phyloP scores from a whole-genome alignment of 148 eudicot genomes.

The Fagopyrum esculentum region DNA sequence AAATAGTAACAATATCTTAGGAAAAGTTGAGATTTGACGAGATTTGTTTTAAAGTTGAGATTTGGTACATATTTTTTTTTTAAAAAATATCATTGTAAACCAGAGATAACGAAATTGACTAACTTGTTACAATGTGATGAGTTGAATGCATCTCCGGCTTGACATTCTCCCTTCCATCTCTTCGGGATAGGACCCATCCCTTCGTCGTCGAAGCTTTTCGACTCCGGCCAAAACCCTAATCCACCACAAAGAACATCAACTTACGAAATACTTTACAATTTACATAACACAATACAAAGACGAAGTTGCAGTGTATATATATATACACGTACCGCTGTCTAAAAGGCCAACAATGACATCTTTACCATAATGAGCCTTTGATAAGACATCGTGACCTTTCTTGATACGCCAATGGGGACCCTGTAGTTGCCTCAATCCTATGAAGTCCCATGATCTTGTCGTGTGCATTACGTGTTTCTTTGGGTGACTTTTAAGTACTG shows the following conservation, averaged over 20 bases:
- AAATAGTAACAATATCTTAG: no score
- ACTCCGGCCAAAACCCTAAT: constrained; percentile 86
- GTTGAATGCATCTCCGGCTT: constrained; percentile 57
- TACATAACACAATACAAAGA: not conserved
- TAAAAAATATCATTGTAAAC: not conserved
- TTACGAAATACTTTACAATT: not conserved
- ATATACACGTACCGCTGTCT: constrained; percentile 48
- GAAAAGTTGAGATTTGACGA: not conserved
- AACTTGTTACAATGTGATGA: constrained; percentile 75
- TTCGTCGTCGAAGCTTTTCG: constrained; percentile 62
- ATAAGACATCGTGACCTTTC: constrained; percentile 24
- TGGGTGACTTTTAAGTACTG: constrained; percentile 56
- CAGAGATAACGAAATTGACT: constrained; percentile 12
- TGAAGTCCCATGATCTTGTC: constrained; percentile 92
- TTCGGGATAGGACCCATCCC: constrained; percentile 74
- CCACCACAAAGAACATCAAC: no score
- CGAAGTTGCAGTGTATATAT: no score
- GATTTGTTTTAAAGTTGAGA: not conserved
- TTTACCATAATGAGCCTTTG: constrained; percentile 57
- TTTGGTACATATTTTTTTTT: not conserved
- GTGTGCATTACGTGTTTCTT: constrained; percentile 61
- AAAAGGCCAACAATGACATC: constrained; percentile 63
- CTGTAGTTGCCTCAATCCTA: constrained; percentile 31
- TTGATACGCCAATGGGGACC: constrained; percentile 7
- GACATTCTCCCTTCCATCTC: constrained; percentile 86